Percentiles rank a stretch among this genome's conserved stretches.
These are phyloP conservation scores for Ilex asprella DNA, from an alignment of 257 asterid genomes.

Conservation along the genomic window DNA sequence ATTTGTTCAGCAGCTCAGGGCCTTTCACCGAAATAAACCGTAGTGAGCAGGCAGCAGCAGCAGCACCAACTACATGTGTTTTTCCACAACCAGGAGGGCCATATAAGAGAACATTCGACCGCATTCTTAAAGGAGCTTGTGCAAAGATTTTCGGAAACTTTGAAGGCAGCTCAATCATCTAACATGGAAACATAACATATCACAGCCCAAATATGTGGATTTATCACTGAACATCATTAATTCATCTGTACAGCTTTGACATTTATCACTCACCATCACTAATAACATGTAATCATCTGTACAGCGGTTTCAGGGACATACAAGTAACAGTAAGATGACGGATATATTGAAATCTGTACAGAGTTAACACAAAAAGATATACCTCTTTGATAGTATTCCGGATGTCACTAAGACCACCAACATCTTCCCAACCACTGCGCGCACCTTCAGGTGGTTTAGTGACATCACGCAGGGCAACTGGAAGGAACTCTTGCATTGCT, in stretches of 20 bases:
- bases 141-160: slow-evolving; percentile 75
- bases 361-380: slow-evolving; percentile 8
- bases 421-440: slow-evolving; percentile 95
- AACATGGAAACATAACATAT: slow-evolving; percentile 11
- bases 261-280: neutral
- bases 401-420: slow-evolving; percentile 92
- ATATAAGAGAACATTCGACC: slow-evolving; percentile 91
- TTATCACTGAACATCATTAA: neutral
- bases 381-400: slow-evolving; percentile 79
- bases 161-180: slow-evolving; percentile 97
- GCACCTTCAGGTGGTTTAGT: slow-evolving; percentile 79
- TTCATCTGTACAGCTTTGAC: no score
- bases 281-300: no score
- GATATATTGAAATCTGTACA: no score
- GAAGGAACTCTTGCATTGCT: slow-evolving; percentile 87
- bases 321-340: no score
- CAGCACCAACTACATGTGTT: slow-evolving; percentile 96
- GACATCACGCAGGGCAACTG: slow-evolving; percentile 96
- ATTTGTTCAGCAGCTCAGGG: slow-evolving; percentile 92
- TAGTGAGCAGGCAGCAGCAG: slow-evolving; percentile 94
- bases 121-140: slow-evolving; percentile 87
- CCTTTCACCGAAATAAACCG: slow-evolving; percentile 97
- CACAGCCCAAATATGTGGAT: slow-evolving; percentile 1
- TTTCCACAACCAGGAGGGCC: slow-evolving; percentile 99
- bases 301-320: no score